These are phyloP conservation scores for Meira miltonrushii DNA, from an alignment of 1,284 basidiomycete species.

Conservation along the genomic window DNA sequence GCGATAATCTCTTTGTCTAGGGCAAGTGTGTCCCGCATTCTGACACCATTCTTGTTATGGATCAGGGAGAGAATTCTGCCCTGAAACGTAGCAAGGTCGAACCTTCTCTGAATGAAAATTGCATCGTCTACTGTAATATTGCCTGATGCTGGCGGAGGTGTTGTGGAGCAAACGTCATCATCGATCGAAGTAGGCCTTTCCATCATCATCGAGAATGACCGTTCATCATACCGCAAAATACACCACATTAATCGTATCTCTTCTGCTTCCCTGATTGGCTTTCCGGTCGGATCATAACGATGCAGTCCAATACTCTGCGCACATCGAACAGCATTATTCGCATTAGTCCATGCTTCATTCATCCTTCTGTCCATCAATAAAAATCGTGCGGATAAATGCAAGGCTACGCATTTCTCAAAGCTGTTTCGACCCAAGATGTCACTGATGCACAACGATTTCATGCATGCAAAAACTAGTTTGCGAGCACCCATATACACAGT, in stretches of 20 bases:
- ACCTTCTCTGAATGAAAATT: slow-evolving; percentile 2
- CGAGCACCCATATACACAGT: slow-evolving; percentile 11
- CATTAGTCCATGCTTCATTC: slow-evolving; percentile 31
- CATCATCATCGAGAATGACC: slow-evolving; percentile 30
- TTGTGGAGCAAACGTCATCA: slow-evolving; percentile 32
- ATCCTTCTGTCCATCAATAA: slow-evolving; percentile 40
- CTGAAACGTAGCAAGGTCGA: slow-evolving; percentile 25
- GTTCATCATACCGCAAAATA: slow-evolving; percentile 33
- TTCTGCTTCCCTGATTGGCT: slow-evolving; percentile 26
- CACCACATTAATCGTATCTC: slow-evolving; percentile 41
- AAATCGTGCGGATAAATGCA: slow-evolving; percentile 32
- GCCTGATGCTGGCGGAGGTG: slow-evolving; percentile 22
- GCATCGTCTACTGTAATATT: background rate
- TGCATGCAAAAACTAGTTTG: slow-evolving; percentile 12
- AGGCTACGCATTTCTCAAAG: slow-evolving; percentile 35
- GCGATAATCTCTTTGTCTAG: background rate
- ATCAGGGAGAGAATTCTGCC: slow-evolving; percentile 26
- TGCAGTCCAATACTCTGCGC: slow-evolving; percentile 45
- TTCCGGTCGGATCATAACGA: slow-evolving; percentile 38
- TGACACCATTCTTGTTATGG: slow-evolving; percentile 20
- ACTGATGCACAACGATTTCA: slow-evolving; percentile 19
- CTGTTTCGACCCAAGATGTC: slow-evolving; percentile 22
- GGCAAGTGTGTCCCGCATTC: background rate
- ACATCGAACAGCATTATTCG: slow-evolving; percentile 29
- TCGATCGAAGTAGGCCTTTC: slow-evolving; percentile 42